These are phyloP conservation scores for Pleomassaria siparia DNA, from an alignment of 2,329 filamentous ascomycete species.

Conservation along the genomic window DNA sequence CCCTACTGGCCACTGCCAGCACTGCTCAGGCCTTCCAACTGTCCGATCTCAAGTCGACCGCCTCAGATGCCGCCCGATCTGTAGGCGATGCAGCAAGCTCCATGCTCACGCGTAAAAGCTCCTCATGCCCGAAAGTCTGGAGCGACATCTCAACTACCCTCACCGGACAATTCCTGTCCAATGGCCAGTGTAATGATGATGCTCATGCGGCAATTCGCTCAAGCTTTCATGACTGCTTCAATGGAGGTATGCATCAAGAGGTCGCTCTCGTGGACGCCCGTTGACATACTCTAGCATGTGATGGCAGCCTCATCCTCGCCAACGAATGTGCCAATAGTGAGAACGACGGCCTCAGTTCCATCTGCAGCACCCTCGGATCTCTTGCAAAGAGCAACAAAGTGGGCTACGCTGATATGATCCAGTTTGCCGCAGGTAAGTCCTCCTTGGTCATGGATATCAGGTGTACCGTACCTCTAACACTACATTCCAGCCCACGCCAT, in stretches of 20 bases:
- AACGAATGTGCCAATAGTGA: conserved; percentile 38
- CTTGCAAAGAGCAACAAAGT: conserved; percentile 46
- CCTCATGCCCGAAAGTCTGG: conserved; percentile 37
- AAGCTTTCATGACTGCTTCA: conserved; percentile 42
- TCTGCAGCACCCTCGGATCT: conserved; percentile 43
- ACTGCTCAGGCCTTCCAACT: conserved; percentile 28
- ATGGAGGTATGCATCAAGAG: conserved; percentile 14
- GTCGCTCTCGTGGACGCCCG: neutral
- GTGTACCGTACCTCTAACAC: no score
- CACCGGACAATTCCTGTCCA: conserved; percentile 33
- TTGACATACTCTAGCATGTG: conserved; percentile 24
- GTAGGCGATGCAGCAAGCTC: conserved; percentile 12
- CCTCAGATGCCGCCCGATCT: conserved; percentile 19
- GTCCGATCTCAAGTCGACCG: conserved; percentile 18
- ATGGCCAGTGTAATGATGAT: conserved; percentile 40
- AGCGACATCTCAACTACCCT: conserved; percentile 33
- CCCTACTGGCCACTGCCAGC: conserved; percentile 27
- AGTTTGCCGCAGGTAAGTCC: conserved; percentile 37
- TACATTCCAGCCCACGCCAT: conserved; percentile 34
- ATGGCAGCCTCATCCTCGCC: conserved; percentile 40
- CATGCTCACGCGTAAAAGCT: conserved; percentile 3
- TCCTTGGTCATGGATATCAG: conserved; percentile 62
- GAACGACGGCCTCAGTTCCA: conserved; percentile 49
- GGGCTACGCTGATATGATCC: conserved; percentile 38
- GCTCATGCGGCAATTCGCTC: conserved; percentile 38